Conservation (phyloP, 2,329 filamentous ascomycete genomes). For the Penicillium palitans region DNA sequence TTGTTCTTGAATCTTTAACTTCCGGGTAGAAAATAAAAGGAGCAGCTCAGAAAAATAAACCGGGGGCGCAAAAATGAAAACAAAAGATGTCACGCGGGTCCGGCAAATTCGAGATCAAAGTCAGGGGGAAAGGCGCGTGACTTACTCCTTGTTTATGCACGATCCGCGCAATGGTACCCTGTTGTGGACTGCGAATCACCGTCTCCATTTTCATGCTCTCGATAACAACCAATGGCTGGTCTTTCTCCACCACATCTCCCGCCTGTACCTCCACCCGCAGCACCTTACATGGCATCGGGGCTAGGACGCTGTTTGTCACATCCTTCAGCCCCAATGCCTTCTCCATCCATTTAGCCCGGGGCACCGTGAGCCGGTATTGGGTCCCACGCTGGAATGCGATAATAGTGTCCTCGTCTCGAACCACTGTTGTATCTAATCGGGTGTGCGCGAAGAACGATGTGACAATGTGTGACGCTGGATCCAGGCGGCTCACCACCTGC, state of each 20-base stretch:
- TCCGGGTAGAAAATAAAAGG: too few species aligned
- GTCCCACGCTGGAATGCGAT: conserved; percentile 73
- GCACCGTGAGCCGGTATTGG: conserved; percentile 58
- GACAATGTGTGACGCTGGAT: conserved; percentile 52
- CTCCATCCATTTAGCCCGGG: conserved; percentile 74
- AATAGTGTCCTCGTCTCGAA: conserved; percentile 55
- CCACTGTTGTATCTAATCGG: conserved; percentile 75
- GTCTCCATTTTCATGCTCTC: conserved; percentile 93
- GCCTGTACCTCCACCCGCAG: conserved; percentile 83
- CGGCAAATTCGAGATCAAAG: conserved; percentile 9
- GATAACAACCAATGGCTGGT: conserved; percentile 84
- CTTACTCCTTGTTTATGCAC: conserved; percentile 74
- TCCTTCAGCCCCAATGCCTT: conserved; percentile 85
- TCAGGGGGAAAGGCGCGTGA: conserved; percentile 20
- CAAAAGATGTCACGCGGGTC: conserved; percentile 1
- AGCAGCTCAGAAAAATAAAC: not conserved
- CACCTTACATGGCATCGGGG: conserved; percentile 98
- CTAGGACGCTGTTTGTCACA: conserved; percentile 75
- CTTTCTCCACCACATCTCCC: conserved; percentile 79
- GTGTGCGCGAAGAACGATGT: conserved; percentile 80
- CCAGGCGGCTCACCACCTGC: conserved; percentile 52
- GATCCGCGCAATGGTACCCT: conserved; percentile 69
- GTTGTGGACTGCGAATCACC: conserved; percentile 73
- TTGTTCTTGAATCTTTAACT: not conserved
- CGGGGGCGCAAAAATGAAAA: not conserved